Percentiles rank a stretch among this genome's conserved stretches.
These are phyloP conservation scores for Cercospora sp. DNA, from an alignment of 2,329 filamentous ascomycete genomes.

Conservation along the genomic window DNA sequence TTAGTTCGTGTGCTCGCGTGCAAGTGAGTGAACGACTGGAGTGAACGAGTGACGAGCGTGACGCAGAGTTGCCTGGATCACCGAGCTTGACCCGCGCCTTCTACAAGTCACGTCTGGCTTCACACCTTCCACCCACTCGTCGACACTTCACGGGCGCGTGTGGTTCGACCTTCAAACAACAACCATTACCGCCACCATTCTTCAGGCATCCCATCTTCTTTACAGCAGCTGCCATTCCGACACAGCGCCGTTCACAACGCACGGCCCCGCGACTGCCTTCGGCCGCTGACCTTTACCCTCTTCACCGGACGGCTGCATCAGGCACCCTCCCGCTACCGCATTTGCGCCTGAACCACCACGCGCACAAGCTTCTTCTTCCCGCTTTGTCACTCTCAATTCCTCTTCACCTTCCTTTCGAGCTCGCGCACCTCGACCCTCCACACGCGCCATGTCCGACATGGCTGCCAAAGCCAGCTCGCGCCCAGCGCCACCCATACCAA, in stretches of 20 bases:
- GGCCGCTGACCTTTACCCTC: slow-evolving; percentile 5
- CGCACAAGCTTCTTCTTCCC: slow-evolving; percentile 7
- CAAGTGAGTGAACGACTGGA: not conserved
- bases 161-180: not conserved
- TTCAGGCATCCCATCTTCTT: not conserved
- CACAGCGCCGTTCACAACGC: not conserved
- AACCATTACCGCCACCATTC: not conserved
- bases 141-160: not conserved
- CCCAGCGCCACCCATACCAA: slow-evolving; percentile 37
- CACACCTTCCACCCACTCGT: not conserved
- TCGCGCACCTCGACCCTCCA: slow-evolving; percentile 7
- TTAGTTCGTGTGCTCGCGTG: not conserved
- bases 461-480: slow-evolving; percentile 19
- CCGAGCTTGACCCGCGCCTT: slow-evolving; percentile 6
- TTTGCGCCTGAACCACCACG: slow-evolving; percentile 1
- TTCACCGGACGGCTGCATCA: slow-evolving; percentile 3
- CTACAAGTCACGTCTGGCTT: not conserved
- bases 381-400: not conserved
- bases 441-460: slow-evolving; percentile 33
- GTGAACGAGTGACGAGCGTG: slow-evolving; percentile 3
- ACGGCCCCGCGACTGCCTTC: not conserved
- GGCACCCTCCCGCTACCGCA: slow-evolving; percentile 4
- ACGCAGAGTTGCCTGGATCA: not conserved
- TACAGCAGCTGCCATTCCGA: not conserved
- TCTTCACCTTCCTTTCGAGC: not conserved